Evolutionary conservation across 805 yeast species (phyloP), one percentile per base, ranked within the genome.

Genomic region (Spathaspora sp.): DNA sequence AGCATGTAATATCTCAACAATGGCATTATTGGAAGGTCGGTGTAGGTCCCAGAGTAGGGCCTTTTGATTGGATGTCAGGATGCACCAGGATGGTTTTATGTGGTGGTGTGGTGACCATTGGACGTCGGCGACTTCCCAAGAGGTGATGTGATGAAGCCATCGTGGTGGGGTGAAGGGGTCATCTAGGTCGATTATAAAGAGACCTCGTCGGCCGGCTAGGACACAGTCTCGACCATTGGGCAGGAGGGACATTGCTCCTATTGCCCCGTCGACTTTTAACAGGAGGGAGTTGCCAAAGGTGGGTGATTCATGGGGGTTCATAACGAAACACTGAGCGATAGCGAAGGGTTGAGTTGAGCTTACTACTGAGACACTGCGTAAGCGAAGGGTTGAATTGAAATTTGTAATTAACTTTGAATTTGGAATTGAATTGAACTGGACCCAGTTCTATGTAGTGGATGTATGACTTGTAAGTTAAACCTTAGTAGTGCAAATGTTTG

Each of bases 121-220:
- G 1, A 93, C 97, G 65, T 93, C 97, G 0, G 99, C 97, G 2
- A 94, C 99, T 66, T 94, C 98, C 98, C 98, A 94, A 0, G 96
- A 84, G 0, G 97, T 93, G 35, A 84, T 77, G 63, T 94, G 97
- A 50, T 85, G 96, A 14, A 94, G 78, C 92, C 96, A 90, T 52
- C 99, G 75, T 0, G 99, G 99, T 0, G 96, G 91, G 0, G 93
- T 82, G 68, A 89, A 93, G 0, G 98, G 99, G 65, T 94, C 97
- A 61, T 93, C 97, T 42, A 94, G 69, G 68, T 94, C 98, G n/a
- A 93, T 85, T 39, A 94, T 83, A 65, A 85, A 88, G 12, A 94
- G 75, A 0, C 99, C 99, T 50, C 85, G 77, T 48, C 77, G 64
- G 57, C 89, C 92, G 0, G 98, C 99, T 29, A 94, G 69, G 2